These are phyloP conservation scores for Candida dubliniensis DNA, from an alignment of 1,139 yeast genomes.

Conservation along the genomic window DNA sequence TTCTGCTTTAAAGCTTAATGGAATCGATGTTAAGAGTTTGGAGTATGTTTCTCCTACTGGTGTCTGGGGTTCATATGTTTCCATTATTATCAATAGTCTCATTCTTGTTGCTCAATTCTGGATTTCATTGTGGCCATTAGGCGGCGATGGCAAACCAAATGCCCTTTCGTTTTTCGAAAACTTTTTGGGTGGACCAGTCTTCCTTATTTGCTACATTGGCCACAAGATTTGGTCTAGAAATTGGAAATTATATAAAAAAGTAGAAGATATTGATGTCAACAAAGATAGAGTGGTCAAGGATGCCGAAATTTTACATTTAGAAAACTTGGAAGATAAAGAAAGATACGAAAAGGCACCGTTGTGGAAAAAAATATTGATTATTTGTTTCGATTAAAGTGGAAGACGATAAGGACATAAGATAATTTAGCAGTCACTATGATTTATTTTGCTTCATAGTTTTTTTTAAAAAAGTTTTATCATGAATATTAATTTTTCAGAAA, in stretches of 20 bases:
- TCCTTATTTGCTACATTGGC: conserved; percentile 27
- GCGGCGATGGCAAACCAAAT: conserved; percentile 30
- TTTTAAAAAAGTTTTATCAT: too few relatives aligned
- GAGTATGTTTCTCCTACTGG: conserved; percentile 32
- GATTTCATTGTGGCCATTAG: conserved; percentile 41
- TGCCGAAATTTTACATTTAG: conserved; percentile 37
- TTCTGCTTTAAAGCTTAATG: conserved; percentile 28
- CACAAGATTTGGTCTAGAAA: conserved; percentile 31
- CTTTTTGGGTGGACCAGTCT: conserved; percentile 34
- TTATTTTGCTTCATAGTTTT: too few relatives aligned
- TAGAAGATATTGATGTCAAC: conserved; percentile 39
- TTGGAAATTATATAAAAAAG: conserved; percentile 28
- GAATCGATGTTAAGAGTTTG: conserved; percentile 30
- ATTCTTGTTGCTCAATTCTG: conserved; percentile 37
- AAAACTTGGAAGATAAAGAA: conserved; percentile 33
- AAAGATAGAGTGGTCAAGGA: conserved; percentile 44
- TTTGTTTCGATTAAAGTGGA: conserved; percentile 21
- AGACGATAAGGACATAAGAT: too few relatives aligned
- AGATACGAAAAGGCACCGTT: conserved; percentile 23
- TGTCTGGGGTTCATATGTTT: conserved; percentile 20
- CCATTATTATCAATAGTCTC: conserved; percentile 21
- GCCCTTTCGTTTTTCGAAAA: conserved; percentile 33
- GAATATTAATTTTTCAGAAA: too few relatives aligned
- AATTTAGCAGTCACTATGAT: too few relatives aligned
- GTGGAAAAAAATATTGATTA: conserved; percentile 23